A percentile compares a stretch with the other conserved stretches of the same genome.
Conservation (phyloP, 2,329 filamentous ascomycete genomes). For the Scytalidium sp. region DNA sequence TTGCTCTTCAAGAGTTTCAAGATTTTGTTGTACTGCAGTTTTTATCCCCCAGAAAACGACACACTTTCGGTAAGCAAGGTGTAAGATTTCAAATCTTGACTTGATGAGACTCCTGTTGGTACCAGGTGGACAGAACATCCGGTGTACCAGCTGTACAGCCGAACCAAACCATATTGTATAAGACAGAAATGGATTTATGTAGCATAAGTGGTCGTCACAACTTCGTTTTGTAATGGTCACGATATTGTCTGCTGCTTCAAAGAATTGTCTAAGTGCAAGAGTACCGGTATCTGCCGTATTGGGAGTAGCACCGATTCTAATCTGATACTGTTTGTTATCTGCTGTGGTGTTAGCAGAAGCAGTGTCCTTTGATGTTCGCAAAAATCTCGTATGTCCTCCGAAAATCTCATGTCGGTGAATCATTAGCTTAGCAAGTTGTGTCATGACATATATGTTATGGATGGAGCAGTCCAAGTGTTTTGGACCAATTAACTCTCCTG, state of each 20-base stretch:
- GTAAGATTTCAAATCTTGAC: slow-evolving; percentile 15
- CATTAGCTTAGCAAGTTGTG: slow-evolving; percentile 7
- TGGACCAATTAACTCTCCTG: slow-evolving; percentile 8
- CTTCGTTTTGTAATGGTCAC: slow-evolving; percentile 1
- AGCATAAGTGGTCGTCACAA: slow-evolving; percentile 1
- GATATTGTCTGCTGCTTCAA: slow-evolving; percentile 5
- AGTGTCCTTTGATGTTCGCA: neutral
- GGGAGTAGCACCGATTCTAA: neutral
- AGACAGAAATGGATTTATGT: slow-evolving; percentile 5
- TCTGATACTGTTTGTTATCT: neutral
- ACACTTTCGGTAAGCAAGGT: slow-evolving; percentile 23
- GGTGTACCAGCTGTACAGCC: slow-evolving; percentile 11
- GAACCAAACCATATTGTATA: slow-evolving; percentile 6
- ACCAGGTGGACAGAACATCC: slow-evolving; percentile 2
- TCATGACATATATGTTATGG: slow-evolving; percentile 7
- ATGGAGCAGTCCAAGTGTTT: slow-evolving; percentile 26
- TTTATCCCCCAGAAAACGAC: slow-evolving; percentile 25
- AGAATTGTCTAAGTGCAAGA: slow-evolving; percentile 9
- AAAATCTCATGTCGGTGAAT: slow-evolving; percentile 13
- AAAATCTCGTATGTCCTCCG: slow-evolving; percentile 6
- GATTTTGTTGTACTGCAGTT: slow-evolving; percentile 23
- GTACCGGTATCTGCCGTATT: slow-evolving; percentile 3
- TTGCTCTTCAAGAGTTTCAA: slow-evolving; percentile 21
- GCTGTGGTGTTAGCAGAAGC: neutral
- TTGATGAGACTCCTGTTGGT: slow-evolving; percentile 5